A percentile compares a stretch with the other conserved stretches of the same genome.
phyloP scores from a whole-genome alignment of 2,329 filamentous ascomycete genomes.

The Monosporascus ibericus region DNA sequence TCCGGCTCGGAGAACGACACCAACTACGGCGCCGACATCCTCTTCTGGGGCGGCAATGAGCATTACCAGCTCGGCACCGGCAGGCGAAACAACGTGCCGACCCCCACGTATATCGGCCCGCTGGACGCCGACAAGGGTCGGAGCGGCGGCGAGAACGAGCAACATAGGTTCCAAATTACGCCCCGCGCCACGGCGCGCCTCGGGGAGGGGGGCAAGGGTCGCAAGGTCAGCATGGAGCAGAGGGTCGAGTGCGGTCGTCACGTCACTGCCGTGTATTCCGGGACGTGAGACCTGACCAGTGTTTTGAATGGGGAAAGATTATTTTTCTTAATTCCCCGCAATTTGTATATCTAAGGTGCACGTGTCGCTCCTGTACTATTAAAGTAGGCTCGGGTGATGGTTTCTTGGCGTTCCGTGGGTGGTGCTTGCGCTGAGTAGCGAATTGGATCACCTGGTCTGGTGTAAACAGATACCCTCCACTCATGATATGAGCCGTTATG shows the following conservation, averaged over 20 bases:
- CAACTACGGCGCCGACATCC: constrained; percentile 81
- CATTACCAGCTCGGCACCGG: constrained; percentile 89
- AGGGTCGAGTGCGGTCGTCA: constrained; percentile 79
- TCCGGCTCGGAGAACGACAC: constrained; percentile 59
- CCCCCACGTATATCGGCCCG: constrained; percentile 73
- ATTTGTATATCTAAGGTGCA: neutral
- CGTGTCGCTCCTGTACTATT: too few relatives aligned
- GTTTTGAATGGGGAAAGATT: neutral
- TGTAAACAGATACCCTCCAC: too few relatives aligned
- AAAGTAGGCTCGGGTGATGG: too few relatives aligned
- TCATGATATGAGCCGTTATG: too few relatives aligned
- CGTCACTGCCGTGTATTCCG: constrained; percentile 78
- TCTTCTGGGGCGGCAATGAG: constrained; percentile 96
- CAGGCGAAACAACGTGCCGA: constrained; percentile 72
- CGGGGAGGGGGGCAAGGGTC: constrained; percentile 51
- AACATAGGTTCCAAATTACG: constrained; percentile 74
- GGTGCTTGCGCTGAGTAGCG: too few relatives aligned
- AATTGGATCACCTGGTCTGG: too few relatives aligned
- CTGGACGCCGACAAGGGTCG: constrained; percentile 53
- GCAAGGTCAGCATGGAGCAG: constrained; percentile 75
- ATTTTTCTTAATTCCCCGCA: too few relatives aligned
- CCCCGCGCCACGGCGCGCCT: constrained; percentile 66
- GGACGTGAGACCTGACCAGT: constrained; percentile 14
- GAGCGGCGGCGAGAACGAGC: constrained; percentile 54
- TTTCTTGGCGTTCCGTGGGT: too few relatives aligned